Conservation (phyloP, 306 rosid genomes). For the Cicer chorassanicum region DNA sequence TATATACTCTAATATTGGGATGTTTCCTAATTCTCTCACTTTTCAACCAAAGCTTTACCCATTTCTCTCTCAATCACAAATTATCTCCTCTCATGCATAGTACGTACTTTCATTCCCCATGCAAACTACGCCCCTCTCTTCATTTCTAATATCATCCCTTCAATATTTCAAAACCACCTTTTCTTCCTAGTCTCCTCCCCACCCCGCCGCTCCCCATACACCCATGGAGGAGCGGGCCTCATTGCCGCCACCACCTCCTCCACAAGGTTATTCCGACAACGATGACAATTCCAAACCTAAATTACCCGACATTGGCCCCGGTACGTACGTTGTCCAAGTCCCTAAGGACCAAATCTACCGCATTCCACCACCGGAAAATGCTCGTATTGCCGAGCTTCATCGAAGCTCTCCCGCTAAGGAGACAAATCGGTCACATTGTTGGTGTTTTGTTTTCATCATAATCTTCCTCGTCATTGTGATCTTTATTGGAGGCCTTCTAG, state of each 20-base stretch:
- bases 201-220: conserved; percentile 61
- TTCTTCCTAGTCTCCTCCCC: conserved; percentile 23
- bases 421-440: background rate
- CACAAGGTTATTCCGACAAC: background rate
- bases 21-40: background rate
- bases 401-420: background rate
- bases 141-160: conserved; percentile 26
- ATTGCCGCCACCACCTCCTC: background rate
- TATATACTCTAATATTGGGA: conserved; percentile 33
- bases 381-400: conserved; percentile 48
- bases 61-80: conserved; percentile 38
- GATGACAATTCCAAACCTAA: background rate
- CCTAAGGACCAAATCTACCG: conserved; percentile 79
- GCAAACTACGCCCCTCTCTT: conserved; percentile 32
- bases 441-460: conserved; percentile 24
- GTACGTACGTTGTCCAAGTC: conserved; percentile 66
- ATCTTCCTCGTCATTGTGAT: conserved; percentile 17
- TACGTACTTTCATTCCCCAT: conserved; percentile 33
- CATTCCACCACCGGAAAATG: conserved; percentile 60
- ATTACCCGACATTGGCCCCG: background rate
- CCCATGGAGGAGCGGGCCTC: conserved; percentile 78
- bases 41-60: conserved; percentile 31
- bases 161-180: conserved; percentile 18
- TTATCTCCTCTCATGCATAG: conserved; percentile 32
- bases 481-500: conserved; percentile 27